Evolutionary conservation across 495 filamentous ascomycete genomes (phyloP), one percentile per base, ranked within the genome.

Genomic region (Podospora anserina): DNA sequence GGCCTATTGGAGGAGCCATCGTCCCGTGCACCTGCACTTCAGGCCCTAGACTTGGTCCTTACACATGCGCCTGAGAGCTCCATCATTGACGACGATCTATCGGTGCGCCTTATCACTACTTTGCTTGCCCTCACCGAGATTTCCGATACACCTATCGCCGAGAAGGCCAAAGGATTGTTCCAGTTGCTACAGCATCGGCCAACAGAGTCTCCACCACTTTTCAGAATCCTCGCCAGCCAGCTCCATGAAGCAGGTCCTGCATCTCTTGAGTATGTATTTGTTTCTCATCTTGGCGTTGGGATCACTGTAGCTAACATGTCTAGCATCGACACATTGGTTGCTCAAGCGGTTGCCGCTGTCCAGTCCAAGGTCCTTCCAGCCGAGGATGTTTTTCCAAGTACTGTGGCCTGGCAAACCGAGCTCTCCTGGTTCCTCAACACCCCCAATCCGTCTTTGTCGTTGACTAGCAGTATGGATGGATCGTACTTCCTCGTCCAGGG

Each of bases 401-500:
- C 72, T 11, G 70, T 71, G 2, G 63, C 74, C 20, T 87, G 85
- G 85, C 74, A 71, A 67, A 54, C 75, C 4, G 77, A 81, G 56
- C 70, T 97, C n/a, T 69, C 64, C 0, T 82, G 79, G 2, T 88
- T 94, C 72, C 79, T 95, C 18, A 75, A 82, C 53, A 73, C 81
- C 5, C 88, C 90, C 16, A 85, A 85, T 57, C 79, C 82, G 16
- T 89, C 91, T 9, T 76, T 93, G 5, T 86, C 91, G 9, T 84
- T 96, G 7, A 91, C 90, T 5, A 92, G 88, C 74, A 83, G 86
- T 11, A 77, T 97, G 23, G 87, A 86, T 5, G 92, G 92, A 16
- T 84, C 85, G 13, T 87, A 94, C 32, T 88, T 91, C 70, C 77
- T 97, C 5, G 82, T 90, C 0, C 75, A 85, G 15, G 55, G 70